Evolutionary conservation across 2,329 filamentous ascomycete species (phyloP).

Genomic region (Anisogramma anomala): DNA sequence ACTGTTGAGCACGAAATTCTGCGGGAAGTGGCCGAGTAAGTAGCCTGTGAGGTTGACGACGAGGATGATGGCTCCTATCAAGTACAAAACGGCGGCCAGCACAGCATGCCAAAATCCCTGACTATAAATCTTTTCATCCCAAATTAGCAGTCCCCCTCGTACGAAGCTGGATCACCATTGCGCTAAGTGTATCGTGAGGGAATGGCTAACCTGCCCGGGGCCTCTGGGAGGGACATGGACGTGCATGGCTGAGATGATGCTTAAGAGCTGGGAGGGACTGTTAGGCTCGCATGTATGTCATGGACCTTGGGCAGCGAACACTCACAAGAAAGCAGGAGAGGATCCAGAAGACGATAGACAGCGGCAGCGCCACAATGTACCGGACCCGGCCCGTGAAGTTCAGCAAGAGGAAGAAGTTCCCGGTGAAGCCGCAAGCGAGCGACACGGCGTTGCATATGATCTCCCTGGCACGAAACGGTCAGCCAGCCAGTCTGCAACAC

Average conservation of each 20-base stretch:
- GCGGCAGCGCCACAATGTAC: constrained; percentile 56
- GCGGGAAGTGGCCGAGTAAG: constrained; percentile 54
- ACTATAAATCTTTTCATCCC: constrained; percentile 57
- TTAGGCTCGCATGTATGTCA: background rate
- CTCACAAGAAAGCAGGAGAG: constrained; percentile 44
- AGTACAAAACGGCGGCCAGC: constrained; percentile 68
- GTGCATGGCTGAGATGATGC: constrained; percentile 45
- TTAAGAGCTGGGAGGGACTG: constrained; percentile 36
- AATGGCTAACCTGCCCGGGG: too few species aligned
- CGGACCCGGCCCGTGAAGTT: constrained; percentile 57
- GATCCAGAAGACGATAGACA: constrained; percentile 53
- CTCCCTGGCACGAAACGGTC: constrained; percentile 28
- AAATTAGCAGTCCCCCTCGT: too few species aligned
- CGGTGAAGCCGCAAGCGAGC: constrained; percentile 50
- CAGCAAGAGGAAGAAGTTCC: constrained; percentile 55
- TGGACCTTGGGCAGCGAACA: background rate
- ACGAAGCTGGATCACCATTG: too few species aligned
- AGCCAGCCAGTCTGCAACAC: background rate
- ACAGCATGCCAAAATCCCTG: constrained; percentile 83
- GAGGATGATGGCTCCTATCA: constrained; percentile 64
- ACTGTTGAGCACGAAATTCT: constrained; percentile 66
- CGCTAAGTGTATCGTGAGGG: too few species aligned
- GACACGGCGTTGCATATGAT: constrained; percentile 53
- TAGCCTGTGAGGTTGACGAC: constrained; percentile 72
- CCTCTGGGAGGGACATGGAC: constrained; percentile 29